Base-by-base conservation (phyloP, 2,329 filamentous ascomycete species). In the Pochonia chlamydosporia region DNA sequence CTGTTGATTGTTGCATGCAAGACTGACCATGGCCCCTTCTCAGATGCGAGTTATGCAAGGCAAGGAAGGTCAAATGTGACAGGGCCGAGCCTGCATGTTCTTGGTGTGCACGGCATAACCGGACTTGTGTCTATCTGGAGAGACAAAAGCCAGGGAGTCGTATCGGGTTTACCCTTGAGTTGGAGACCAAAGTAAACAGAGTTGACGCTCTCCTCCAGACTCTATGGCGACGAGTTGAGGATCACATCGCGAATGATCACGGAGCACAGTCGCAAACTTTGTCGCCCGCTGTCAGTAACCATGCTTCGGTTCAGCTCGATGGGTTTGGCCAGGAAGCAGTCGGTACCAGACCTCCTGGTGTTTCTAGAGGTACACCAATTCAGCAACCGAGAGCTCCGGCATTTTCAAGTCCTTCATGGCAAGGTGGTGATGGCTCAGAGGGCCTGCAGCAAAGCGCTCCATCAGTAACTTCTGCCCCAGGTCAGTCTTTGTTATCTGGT, bases 101-200 rank as follows among this genome's bases (percentile, higher is more conserved):
- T 20, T 87, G 84, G 84, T 88, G 84, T 61, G 67, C 79, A 43
- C 78, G 83, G 43, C 85, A 87, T 63, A 76, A 76, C 49, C 79
- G 84, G 53, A 56, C 73, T 36, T 87, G 84, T 60, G 79, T 85
- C 60, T 87, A 87, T 60, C 81, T 79, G 51, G 83, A 85, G 57
- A 73, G 84, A 36, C 85, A 86, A 67, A 87, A 86, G 61, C 82
- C 84, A 7, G 84, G 84, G 3, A 71, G 78, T 31, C 70, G 78
- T 25, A 76, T 81, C 55, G 81, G 80, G 39, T 82, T 82, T 61
- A 78, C 78, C 13, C 68, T 79, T 43, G 81, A 84, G 63, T 71
- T 84, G 5, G 80, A 75, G 54, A 66, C 67, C 43, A 82, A 72
- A 63, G 75, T 64, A 58, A 79, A 69, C 63, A 73, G 61, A 58